Evolutionary conservation across 2,329 filamentous ascomycete species (phyloP).

Genomic region (Scleromitrula shiraiana): DNA sequence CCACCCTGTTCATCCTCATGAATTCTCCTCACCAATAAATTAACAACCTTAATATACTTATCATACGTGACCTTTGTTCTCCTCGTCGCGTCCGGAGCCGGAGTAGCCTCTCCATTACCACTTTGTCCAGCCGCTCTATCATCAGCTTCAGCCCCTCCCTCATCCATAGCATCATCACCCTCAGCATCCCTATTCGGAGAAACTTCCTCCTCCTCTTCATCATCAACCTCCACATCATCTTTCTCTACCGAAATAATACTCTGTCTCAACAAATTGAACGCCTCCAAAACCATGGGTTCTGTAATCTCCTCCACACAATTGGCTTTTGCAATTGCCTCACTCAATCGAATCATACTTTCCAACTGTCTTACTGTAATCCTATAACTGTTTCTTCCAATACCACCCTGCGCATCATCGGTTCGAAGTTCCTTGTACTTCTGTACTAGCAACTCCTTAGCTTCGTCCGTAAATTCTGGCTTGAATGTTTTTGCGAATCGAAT

Average conservation of each 20-base stretch:
- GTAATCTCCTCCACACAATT: conserved; percentile 92
- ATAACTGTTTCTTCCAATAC: conserved; percentile 90
- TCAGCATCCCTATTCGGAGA: conserved; percentile 35
- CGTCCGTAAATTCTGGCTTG: conserved; percentile 82
- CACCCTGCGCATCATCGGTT: conserved; percentile 87
- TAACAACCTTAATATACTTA: conserved; percentile 87
- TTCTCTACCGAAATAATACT: conserved; percentile 98
- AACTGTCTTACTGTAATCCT: conserved; percentile 94
- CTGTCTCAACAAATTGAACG: conserved; percentile 82
- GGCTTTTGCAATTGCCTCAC: conserved; percentile 95
- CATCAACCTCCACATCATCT: conserved; percentile 91
- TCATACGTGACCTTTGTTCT: conserved; percentile 93
- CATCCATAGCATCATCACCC: conserved; percentile 45
- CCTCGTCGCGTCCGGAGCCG: conserved; percentile 19
- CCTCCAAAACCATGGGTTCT: conserved; percentile 79
- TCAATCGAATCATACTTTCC: conserved; percentile 90
- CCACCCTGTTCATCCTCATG: conserved; percentile 69
- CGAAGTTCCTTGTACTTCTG: conserved; percentile 93
- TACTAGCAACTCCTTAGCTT: conserved; percentile 78
- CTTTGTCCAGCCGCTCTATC: conserved; percentile 42
- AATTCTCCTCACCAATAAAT: conserved; percentile 73
- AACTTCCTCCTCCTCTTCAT: conserved; percentile 34
- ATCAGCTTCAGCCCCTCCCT: conserved; percentile 35
- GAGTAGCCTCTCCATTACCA: conserved; percentile 20
- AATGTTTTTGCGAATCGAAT: conserved; percentile 95